These are phyloP conservation scores for Aspergillus neotritici DNA, from an alignment of 2,329 filamentous ascomycete genomes.

Conservation along the genomic window DNA sequence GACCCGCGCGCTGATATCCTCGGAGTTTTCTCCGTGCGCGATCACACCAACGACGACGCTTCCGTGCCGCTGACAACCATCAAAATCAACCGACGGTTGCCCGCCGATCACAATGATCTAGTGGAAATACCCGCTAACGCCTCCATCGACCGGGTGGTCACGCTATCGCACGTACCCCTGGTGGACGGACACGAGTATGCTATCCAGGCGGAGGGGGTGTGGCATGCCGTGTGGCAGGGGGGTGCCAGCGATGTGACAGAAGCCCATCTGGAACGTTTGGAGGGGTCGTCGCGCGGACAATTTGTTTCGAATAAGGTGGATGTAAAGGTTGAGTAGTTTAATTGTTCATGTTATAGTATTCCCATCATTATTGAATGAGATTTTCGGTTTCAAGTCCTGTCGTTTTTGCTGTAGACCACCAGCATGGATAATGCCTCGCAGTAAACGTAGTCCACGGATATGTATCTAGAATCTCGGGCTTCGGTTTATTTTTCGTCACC, in stretches of 20 bases:
- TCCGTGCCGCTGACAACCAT: constrained; percentile 25
- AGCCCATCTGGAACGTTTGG: constrained; percentile 17
- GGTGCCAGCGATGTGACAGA: constrained; percentile 18
- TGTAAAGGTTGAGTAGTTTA: constrained; percentile 14
- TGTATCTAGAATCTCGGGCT: too few species aligned
- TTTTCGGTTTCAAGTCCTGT: too few species aligned
- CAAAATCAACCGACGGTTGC: constrained; percentile 30
- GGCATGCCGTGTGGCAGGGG: constrained; percentile 33
- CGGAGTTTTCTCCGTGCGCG: constrained; percentile 26
- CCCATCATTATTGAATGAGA: too few species aligned
- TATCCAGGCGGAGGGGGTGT: constrained; percentile 29
- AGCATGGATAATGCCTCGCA: too few species aligned
- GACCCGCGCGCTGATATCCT: constrained; percentile 28
- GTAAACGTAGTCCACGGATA: too few species aligned
- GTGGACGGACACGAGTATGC: constrained; percentile 28
- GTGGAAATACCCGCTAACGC: constrained; percentile 25
- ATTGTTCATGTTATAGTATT: not conserved
- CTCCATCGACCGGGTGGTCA: constrained; percentile 18
- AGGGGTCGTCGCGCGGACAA: constrained; percentile 15
- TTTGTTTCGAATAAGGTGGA: constrained; percentile 21
- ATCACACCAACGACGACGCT: constrained; percentile 15
- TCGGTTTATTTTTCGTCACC: too few species aligned
- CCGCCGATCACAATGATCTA: constrained; percentile 24
- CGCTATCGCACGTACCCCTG: constrained; percentile 23
- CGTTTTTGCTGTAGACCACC: too few species aligned